A percentile compares a stretch with the other conserved stretches of the same genome.
These are phyloP conservation scores for Fusarium sp. DNA, from an alignment of 2,329 filamentous ascomycete species.

Conservation along the genomic window DNA sequence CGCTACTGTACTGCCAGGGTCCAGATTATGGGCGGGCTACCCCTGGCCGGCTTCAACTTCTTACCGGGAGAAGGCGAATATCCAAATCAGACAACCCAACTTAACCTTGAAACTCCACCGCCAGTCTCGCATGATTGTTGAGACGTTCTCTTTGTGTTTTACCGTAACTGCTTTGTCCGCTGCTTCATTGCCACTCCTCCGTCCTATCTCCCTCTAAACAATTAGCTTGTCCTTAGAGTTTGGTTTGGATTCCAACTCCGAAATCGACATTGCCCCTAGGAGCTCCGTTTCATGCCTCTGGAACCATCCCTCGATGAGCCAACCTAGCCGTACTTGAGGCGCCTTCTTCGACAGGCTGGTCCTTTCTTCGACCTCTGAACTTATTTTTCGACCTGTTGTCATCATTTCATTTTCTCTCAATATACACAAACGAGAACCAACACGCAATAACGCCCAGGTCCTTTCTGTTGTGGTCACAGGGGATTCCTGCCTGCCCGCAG, in stretches of 20 bases:
- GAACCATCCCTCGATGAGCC: conserved; percentile 39
- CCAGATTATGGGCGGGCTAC: conserved; percentile 28
- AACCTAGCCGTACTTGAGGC: conserved; percentile 25
- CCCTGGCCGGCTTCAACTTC: conserved; percentile 41
- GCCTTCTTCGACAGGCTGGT: conserved; percentile 30
- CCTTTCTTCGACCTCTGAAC: conserved; percentile 16
- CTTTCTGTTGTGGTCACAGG: conserved; percentile 31
- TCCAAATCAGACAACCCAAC: conserved; percentile 32
- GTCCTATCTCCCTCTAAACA: conserved; percentile 7
- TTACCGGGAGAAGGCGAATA: conserved; percentile 18
- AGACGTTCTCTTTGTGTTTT: conserved; percentile 24
- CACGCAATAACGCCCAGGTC: conserved; percentile 29
- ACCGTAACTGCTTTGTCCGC: conserved; percentile 5
- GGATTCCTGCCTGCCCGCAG: conserved; percentile 28
- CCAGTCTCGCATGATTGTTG: conserved; percentile 34
- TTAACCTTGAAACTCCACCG: conserved; percentile 35
- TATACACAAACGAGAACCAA: conserved; percentile 8
- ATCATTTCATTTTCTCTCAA: conserved; percentile 15
- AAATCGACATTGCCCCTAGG: conserved; percentile 29
- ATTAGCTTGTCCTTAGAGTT: conserved; percentile 32
- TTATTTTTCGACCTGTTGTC: conserved; percentile 3
- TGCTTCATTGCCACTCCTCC: conserved; percentile 4
- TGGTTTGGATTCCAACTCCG: conserved; percentile 30
- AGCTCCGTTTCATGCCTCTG: conserved; percentile 40
- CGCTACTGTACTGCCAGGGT: conserved; percentile 31